Percentiles rank a stretch among this genome's conserved stretches.
Conservation (phyloP, 1,139 yeast genomes). For the Zhuliangozyma parablackwelliae region DNA sequence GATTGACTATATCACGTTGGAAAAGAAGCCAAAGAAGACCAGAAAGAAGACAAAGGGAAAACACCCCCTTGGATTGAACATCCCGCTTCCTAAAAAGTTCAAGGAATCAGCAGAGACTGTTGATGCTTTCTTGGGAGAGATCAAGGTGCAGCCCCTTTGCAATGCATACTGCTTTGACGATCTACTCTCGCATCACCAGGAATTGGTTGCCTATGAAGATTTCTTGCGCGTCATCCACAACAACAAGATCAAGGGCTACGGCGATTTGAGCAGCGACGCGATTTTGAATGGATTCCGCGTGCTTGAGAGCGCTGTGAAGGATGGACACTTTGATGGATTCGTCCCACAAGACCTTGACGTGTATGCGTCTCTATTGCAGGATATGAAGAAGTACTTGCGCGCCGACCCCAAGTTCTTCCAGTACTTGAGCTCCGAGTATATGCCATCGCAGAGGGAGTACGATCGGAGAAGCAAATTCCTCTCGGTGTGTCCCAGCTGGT, state of each 20-base stretch:
- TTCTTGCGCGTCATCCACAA: slow-evolving; percentile 22
- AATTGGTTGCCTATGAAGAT: slow-evolving; percentile 18
- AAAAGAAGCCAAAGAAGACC: slow-evolving; percentile 19
- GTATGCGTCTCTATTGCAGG: no score
- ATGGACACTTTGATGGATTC: no score
- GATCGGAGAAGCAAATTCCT: background rate
- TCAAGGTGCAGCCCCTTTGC: slow-evolving; percentile 5
- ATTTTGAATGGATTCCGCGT: no score
- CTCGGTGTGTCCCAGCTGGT: slow-evolving; percentile 19
- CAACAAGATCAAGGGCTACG: slow-evolving; percentile 17
- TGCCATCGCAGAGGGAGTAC: no score
- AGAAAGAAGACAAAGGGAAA: background rate
- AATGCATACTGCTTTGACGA: slow-evolving; percentile 8
- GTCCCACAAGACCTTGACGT: no score
- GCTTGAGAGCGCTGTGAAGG: background rate
- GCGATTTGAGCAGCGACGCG: slow-evolving; percentile 17
- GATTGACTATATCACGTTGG: slow-evolving; percentile 33
- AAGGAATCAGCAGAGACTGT: no score
- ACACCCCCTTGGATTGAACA: no score
- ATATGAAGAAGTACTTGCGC: no score
- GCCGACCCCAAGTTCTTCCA: no score
- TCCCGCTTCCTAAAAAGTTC: no score
- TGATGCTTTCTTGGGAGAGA: slow-evolving; percentile 1
- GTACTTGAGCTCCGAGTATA: no score
- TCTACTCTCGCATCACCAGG: slow-evolving; percentile 13